These are phyloP conservation scores for Boletus albobrunnescens DNA, from an alignment of 1,284 basidiomycete genomes.

Conservation along the genomic window DNA sequence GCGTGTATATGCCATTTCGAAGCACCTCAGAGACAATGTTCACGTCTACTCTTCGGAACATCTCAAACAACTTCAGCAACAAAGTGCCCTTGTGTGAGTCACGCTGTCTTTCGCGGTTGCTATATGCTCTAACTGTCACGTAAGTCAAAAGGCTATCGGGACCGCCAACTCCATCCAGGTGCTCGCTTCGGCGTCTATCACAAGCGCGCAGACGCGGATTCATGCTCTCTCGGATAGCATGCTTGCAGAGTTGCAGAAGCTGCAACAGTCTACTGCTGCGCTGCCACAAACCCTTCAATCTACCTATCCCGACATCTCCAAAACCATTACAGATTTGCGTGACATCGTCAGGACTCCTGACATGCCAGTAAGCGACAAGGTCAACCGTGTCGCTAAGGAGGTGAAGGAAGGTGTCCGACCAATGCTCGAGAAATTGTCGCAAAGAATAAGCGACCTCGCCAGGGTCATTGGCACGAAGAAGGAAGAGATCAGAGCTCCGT, in stretches of 20 bases:
- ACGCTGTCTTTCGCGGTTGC: neutral
- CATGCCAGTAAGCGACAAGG: slow-evolving; percentile 58
- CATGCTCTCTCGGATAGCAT: slow-evolving; percentile 59
- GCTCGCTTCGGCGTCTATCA: slow-evolving; percentile 52
- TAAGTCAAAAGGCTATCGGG: slow-evolving; percentile 65
- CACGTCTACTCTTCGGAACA: slow-evolving; percentile 66
- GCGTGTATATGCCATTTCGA: slow-evolving; percentile 62
- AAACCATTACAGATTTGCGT: slow-evolving; percentile 49
- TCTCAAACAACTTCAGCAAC: slow-evolving; percentile 64
- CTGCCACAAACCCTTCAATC: slow-evolving; percentile 55
- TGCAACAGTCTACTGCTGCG: slow-evolving; percentile 55
- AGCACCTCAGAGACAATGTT: slow-evolving; percentile 57
- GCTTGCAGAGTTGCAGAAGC: slow-evolving; percentile 58
- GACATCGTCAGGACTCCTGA: slow-evolving; percentile 50
- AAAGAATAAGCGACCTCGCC: slow-evolving; percentile 27
- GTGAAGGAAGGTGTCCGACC: slow-evolving; percentile 58
- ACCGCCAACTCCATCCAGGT: slow-evolving; percentile 61
- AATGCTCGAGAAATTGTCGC: slow-evolving; percentile 43
- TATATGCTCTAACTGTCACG: slow-evolving; percentile 10
- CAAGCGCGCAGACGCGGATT: slow-evolving; percentile 48
- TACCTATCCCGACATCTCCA: slow-evolving; percentile 47
- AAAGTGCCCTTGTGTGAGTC: slow-evolving; percentile 60
- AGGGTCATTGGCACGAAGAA: slow-evolving; percentile 27
- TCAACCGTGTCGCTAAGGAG: slow-evolving; percentile 49
- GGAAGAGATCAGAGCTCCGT: slow-evolving; percentile 17